Conservation (phyloP, 306 rosid species). For the Quillaja saponaria region DNA sequence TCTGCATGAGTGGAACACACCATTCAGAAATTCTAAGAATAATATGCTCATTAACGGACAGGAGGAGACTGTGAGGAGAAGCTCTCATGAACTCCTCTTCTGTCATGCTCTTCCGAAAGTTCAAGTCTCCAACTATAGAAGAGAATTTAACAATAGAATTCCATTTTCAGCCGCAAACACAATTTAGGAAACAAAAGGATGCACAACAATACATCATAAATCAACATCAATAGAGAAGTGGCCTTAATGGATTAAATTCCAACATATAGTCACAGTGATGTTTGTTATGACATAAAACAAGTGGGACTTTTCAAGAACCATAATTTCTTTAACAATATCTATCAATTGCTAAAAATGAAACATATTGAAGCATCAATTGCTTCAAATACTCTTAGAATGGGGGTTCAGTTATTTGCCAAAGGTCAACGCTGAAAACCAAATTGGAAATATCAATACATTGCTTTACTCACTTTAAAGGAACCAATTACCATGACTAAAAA, state of each 20-base stretch:
- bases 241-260: background rate
- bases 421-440: no score
- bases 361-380: background rate
- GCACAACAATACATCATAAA: background rate
- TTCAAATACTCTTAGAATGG: no score
- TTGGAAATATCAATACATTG: no score
- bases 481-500: no score
- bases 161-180: background rate
- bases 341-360: background rate
- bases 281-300: background rate
- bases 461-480: no score
- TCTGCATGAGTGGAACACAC: background rate
- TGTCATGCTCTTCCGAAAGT: background rate
- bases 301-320: background rate
- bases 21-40: background rate
- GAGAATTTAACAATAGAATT: background rate
- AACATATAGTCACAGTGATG: background rate
- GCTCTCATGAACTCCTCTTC: background rate
- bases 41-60: background rate
- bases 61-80: background rate
- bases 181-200: background rate
- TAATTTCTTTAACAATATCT: conserved; percentile 6
- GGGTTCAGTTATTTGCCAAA: no score
- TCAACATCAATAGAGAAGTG: no score
- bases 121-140: background rate